These are phyloP conservation scores for Suillus spraguei DNA, from an alignment of 768 basidiomycete genomes.

Conservation along the genomic window DNA sequence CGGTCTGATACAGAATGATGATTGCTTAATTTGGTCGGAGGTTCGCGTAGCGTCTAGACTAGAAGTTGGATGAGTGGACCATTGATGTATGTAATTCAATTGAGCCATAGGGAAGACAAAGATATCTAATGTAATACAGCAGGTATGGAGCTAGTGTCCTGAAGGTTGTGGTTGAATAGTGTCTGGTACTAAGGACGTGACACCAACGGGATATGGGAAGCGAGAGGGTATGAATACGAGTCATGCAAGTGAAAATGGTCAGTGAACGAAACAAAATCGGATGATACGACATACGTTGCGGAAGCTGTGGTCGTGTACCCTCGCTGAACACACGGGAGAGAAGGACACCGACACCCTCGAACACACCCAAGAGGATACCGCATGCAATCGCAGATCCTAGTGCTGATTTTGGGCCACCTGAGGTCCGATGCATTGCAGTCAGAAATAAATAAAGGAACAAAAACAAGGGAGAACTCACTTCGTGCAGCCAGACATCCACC, in stretches of 20 bases:
- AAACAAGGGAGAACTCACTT: slow-evolving; percentile 57
- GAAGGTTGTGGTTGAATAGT: slow-evolving; percentile 7
- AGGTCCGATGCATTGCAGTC: too few relatives aligned
- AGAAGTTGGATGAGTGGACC: too few relatives aligned
- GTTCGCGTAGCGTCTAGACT: too few relatives aligned
- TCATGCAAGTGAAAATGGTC: background rate
- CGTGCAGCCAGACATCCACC: slow-evolving; percentile 94
- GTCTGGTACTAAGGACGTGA: background rate
- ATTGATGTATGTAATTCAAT: too few relatives aligned
- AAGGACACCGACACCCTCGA: slow-evolving; percentile 94
- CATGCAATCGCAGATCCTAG: slow-evolving; percentile 94
- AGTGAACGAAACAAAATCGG: background rate
- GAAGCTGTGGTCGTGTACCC: slow-evolving; percentile 76
- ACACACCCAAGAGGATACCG: slow-evolving; percentile 92
- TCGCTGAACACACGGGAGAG: slow-evolving; percentile 88
- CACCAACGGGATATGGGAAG: background rate
- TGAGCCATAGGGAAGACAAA: slow-evolving; percentile 1
- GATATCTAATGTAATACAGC: slow-evolving; percentile 8
- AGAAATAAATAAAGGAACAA: background rate
- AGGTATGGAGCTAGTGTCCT: slow-evolving; percentile 7
- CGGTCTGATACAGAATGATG: too few relatives aligned
- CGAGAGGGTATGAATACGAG: too few relatives aligned
- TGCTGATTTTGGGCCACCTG: slow-evolving; percentile 92
- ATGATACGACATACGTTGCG: slow-evolving; percentile 59
- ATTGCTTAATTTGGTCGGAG: too few relatives aligned